A percentile compares a stretch with the other conserved stretches of the same genome.
Evolutionary conservation across 495 filamentous ascomycete genomes (phyloP).

Genomic region (Hypoxylon fuscum): DNA sequence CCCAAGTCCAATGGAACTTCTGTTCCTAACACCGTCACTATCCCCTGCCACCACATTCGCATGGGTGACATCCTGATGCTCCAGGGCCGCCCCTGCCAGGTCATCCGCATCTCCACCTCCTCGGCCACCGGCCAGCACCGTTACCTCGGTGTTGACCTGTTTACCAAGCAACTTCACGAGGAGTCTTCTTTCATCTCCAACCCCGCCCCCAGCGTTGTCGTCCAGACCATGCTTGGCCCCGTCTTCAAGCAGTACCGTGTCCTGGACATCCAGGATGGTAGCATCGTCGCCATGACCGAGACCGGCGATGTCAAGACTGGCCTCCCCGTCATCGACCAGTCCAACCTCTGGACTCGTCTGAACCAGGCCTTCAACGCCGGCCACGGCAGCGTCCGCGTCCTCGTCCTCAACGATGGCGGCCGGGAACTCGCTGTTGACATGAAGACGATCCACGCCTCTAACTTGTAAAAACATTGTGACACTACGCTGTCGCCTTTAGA

Average conservation of each 20-base stretch:
- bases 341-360: conserved; percentile 81
- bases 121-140: conserved; percentile 98
- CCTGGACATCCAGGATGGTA: conserved; percentile 91
- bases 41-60: conserved; percentile 99
- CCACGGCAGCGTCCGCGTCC: conserved; percentile 89
- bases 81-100: conserved; percentile 98
- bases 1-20: conserved; percentile 46
- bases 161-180: conserved; percentile 96
- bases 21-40: conserved; percentile 88
- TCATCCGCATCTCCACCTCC: conserved; percentile 99
- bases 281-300: conserved; percentile 64
- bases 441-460: conserved; percentile 89
- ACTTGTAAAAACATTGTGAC: conserved; percentile 53
- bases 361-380: conserved; percentile 88
- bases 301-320: conserved; percentile 96
- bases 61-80: conserved; percentile 98
- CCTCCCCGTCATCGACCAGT: conserved; percentile 92
- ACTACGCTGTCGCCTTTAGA: conserved; percentile 11
- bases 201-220: conserved; percentile 92
- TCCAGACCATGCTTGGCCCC: conserved; percentile 99
- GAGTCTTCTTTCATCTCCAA: conserved; percentile 98
- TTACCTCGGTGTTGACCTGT: conserved; percentile 99
- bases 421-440: conserved; percentile 97
- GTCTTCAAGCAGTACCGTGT: conserved; percentile 99
- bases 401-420: conserved; percentile 94